These are phyloP conservation scores for Populus hybrid DNA, from an alignment of 441 rosid species.

Conservation along the genomic window DNA sequence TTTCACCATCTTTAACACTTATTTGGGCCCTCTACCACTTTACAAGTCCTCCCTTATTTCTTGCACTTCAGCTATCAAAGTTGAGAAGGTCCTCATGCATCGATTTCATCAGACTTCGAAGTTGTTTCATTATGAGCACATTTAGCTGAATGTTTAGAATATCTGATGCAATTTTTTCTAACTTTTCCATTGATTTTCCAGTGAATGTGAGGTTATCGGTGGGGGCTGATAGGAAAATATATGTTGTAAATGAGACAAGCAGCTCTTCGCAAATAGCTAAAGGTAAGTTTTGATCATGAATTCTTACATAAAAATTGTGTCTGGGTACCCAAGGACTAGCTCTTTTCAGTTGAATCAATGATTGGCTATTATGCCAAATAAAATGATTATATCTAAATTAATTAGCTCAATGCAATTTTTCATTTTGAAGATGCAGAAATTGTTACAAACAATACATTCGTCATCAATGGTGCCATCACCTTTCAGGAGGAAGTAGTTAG, in stretches of 20 bases:
- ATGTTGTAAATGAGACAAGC: conserved; percentile 10
- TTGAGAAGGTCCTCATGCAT: background rate
- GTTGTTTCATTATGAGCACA: background rate
- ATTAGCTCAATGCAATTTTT: background rate
- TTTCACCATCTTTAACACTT: conserved; percentile 53
- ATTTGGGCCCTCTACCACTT: conserved; percentile 45
- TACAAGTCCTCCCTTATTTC: conserved; percentile 31
- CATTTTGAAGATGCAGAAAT: conserved; percentile 9
- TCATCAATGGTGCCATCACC: background rate
- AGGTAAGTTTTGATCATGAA: background rate
- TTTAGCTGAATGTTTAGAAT: background rate
- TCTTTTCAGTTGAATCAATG: too few relatives aligned
- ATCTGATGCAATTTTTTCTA: background rate
- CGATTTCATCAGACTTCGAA: background rate
- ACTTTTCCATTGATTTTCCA: conserved; percentile 17
- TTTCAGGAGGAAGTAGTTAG: background rate
- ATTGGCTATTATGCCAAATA: background rate
- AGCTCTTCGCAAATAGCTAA: background rate
- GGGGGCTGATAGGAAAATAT: conserved; percentile 23
- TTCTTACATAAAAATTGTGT: background rate
- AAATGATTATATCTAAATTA: background rate
- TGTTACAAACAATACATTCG: background rate
- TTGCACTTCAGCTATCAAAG: background rate
- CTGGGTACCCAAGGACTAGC: background rate
- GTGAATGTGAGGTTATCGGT: conserved; percentile 34